Evolutionary conservation across 176 grass and related monocot species (phyloP).

Genomic region (Triticum turgidum): DNA sequence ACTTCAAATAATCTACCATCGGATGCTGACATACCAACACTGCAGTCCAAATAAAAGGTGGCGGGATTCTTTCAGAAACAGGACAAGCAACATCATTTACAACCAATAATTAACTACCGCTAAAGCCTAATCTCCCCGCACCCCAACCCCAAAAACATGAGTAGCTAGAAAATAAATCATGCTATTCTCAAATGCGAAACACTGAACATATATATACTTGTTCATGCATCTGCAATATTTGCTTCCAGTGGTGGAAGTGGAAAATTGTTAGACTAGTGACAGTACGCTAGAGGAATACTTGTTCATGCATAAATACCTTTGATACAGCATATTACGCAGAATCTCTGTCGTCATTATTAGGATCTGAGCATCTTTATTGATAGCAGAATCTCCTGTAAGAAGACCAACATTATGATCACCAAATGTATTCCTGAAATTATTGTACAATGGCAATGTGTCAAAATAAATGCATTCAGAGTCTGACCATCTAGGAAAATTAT

Average conservation of each 20-base stretch:
- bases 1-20: slow-evolving; percentile 94
- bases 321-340: slow-evolving; percentile 98
- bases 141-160: not conserved
- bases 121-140: slow-evolving; percentile 20
- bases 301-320: slow-evolving; percentile 62
- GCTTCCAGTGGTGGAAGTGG: slow-evolving; percentile 6
- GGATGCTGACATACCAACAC: slow-evolving; percentile 83
- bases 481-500: slow-evolving; percentile 9
- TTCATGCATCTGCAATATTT: slow-evolving; percentile 18
- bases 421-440: slow-evolving; percentile 74
- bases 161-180: slow-evolving; percentile 6
- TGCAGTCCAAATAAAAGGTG: slow-evolving; percentile 53
- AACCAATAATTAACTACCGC: slow-evolving; percentile 30
- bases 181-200: slow-evolving; percentile 7
- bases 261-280: slow-evolving; percentile 3
- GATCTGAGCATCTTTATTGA: slow-evolving; percentile 93
- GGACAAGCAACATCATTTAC: slow-evolving; percentile 19
- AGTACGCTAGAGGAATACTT: slow-evolving; percentile 15
- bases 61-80: slow-evolving; percentile 31
- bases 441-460: slow-evolving; percentile 33
- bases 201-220: not conserved
- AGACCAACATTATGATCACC: slow-evolving; percentile 93
- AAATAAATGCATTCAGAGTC: slow-evolving; percentile 22
- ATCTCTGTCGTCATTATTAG: slow-evolving; percentile 99
- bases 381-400: slow-evolving; percentile 95